A percentile compares a stretch with the other conserved stretches of the same genome.
These are phyloP conservation scores for Trifolium subterraneum DNA, from an alignment of 306 rosid species.

Conservation along the genomic window DNA sequence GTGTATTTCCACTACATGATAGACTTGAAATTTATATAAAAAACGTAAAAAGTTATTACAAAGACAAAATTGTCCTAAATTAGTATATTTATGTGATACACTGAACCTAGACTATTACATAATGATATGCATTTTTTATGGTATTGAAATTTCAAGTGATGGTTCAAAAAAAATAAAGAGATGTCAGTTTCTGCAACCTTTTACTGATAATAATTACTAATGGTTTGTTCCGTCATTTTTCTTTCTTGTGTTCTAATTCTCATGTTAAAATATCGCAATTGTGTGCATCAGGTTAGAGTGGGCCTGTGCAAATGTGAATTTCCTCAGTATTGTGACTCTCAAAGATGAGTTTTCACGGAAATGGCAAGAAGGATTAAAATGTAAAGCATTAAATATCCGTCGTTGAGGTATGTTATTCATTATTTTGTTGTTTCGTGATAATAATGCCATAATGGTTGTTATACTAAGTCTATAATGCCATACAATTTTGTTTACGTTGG, in stretches of 20 bases:
- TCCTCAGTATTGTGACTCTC: slow-evolving; percentile 72
- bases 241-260: slow-evolving; percentile 21
- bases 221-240: slow-evolving; percentile 1
- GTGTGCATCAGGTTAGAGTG: slow-evolving; percentile 63
- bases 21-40: background rate
- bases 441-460: too few species aligned
- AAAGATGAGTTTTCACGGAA: slow-evolving; percentile 40
- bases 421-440: slow-evolving; percentile 25
- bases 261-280: slow-evolving; percentile 22
- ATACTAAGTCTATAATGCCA: too few species aligned
- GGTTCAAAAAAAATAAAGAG: too few species aligned
- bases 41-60: background rate
- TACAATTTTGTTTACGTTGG: slow-evolving; percentile 21
- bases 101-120: background rate
- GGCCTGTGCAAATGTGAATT: slow-evolving; percentile 73
- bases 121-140: background rate
- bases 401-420: slow-evolving; percentile 20
- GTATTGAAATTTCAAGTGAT: background rate
- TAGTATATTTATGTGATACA: slow-evolving; percentile 8
- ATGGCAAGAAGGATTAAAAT: slow-evolving; percentile 18
- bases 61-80: background rate
- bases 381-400: slow-evolving; percentile 6
- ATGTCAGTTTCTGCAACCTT: background rate
- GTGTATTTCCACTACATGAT: background rate
- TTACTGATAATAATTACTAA: background rate